Percentiles rank a stretch among this genome's conserved stretches.
phyloP scores from a whole-genome alignment of 192 early-diverging fungal species.

The Neocallimastix lanati region DNA sequence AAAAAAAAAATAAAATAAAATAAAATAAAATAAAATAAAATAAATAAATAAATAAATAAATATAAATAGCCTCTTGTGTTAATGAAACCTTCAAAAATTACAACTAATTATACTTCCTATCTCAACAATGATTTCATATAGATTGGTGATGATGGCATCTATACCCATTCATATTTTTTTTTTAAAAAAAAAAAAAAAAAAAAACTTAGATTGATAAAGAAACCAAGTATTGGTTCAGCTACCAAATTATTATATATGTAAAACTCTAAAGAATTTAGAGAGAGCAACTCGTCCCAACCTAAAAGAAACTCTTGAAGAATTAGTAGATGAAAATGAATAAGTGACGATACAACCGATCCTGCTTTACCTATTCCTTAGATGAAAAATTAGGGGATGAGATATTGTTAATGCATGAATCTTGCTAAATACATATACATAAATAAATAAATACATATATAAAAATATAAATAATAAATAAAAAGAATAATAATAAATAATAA shows the following conservation, averaged over 20 bases:
- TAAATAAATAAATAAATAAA: no score
- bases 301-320: slow-evolving; percentile 33
- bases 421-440: no score
- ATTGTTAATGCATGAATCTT: neutral
- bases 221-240: slow-evolving; percentile 47
- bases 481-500: neutral
- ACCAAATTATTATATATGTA: slow-evolving; percentile 67
- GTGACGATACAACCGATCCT: slow-evolving; percentile 71
- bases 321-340: slow-evolving; percentile 47
- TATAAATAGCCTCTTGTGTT: slow-evolving; percentile 54
- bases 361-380: slow-evolving; percentile 24
- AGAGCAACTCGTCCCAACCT: slow-evolving; percentile 70
- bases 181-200: no score
- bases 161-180: slow-evolving; percentile 84
- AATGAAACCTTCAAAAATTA: slow-evolving; percentile 89
- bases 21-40: no score
- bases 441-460: neutral
- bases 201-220: slow-evolving; percentile 77
- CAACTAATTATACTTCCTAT: slow-evolving; percentile 51
- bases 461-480: neutral
- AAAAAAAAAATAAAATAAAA: no score
- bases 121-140: slow-evolving; percentile 97
- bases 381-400: neutral
- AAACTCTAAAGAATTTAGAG: slow-evolving; percentile 57
- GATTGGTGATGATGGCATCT: slow-evolving; percentile 73